phyloP scores from a whole-genome alignment of 2,329 filamentous ascomycete species.

The Fusarium equiseti region DNA sequence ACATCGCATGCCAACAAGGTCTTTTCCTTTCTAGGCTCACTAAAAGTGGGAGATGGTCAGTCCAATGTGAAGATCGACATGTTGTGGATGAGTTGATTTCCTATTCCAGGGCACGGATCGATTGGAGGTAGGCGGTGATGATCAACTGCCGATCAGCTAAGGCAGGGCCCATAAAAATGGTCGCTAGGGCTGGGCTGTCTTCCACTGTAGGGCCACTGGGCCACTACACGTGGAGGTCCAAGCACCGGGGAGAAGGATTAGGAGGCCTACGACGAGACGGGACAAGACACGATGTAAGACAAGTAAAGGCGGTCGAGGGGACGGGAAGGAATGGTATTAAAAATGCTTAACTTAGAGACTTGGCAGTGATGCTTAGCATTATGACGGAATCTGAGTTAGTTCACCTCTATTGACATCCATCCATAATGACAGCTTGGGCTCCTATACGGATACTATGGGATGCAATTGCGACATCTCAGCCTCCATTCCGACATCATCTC shows the following conservation, averaged over 20 bases:
- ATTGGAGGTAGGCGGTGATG: background rate
- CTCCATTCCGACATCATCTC: background rate
- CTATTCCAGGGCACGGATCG: constrained; percentile 4
- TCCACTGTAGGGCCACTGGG: background rate
- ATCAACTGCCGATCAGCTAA: constrained; percentile 10
- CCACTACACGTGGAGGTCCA: constrained; percentile 1
- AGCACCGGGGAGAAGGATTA: background rate
- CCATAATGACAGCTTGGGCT: too few species aligned
- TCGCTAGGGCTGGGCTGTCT: background rate
- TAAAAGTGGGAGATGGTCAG: constrained; percentile 3
- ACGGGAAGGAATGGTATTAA: background rate
- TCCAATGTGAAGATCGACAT: constrained; percentile 5
- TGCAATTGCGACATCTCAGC: background rate
- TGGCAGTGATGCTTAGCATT: background rate
- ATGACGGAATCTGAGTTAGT: background rate
- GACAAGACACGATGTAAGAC: background rate
- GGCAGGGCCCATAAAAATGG: background rate
- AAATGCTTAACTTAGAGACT: background rate
- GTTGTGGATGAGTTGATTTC: constrained; percentile 14
- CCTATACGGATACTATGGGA: too few species aligned
- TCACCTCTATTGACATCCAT: background rate
- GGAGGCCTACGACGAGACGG: background rate
- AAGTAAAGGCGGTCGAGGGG: background rate
- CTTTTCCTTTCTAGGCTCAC: background rate
- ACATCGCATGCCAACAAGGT: background rate